Base-by-base conservation (phyloP, 352 stramenopile species). In the Pythium oligandrum region DNA sequence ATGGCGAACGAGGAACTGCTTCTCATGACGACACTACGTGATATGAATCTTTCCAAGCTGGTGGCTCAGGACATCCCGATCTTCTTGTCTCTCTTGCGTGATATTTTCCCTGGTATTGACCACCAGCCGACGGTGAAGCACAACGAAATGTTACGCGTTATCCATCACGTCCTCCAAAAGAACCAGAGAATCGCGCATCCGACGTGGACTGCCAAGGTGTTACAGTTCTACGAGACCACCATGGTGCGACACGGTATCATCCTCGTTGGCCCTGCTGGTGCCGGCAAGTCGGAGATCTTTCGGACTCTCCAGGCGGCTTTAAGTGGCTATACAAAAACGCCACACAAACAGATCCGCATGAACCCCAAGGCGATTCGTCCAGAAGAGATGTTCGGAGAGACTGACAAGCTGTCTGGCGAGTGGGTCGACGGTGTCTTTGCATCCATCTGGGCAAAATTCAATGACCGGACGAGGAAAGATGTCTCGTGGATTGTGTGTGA, bases 21-120 rank as follows among this genome's bases (percentile, higher is more conserved):
- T 17, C 73, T 99, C 37, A 98, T 98, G 76, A 88, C 94, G 8
- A 98, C 94, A 9, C 74, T 99, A 40, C 76, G 96, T 1, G 91
- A 97, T 66, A 96, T 91, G 63, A 98, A 98, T 50, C 63, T 98
- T 4, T 92, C 86, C n/a, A 98, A 98, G 66, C 87, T 97, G 26
- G 71, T 98, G 4, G 83, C 88, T 12, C 78, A 96, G 6, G 91
- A 98, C 67, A 77, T 97, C 4, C 91, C 91, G 1, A 81, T 98
- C 37, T 98, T 98, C 67, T 63, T 91, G n/a, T 90, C 86, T 0
- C 77, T 98, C 3, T 60, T 97, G 37, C 61, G 69, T 11, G 88
- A 97, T 59, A 86, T 97, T 42, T 97, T 97, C 49, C 88, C 83
- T 6, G 70, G 72, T 45, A 72, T 78, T 34, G 87, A 74, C 49